Conservation (phyloP, 164 flowering plant species). For the Pachysandra terminalis region DNA sequence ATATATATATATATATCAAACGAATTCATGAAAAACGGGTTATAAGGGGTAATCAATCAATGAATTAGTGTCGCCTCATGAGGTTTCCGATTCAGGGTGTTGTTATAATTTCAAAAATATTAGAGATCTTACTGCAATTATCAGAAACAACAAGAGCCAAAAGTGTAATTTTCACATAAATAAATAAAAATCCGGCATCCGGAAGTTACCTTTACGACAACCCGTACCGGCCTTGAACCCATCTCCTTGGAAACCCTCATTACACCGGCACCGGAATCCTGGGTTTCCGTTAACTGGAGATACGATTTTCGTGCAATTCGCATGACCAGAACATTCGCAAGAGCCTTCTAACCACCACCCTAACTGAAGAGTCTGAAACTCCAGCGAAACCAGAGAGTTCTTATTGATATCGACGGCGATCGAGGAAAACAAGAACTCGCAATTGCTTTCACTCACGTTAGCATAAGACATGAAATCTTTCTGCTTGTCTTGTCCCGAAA, state of each 20-base stretch:
- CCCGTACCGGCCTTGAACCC: conserved; percentile 54
- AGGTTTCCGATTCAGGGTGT: too few species aligned
- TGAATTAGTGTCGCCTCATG: too few species aligned
- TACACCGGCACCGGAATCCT: conserved; percentile 55
- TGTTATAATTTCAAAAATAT: too few species aligned
- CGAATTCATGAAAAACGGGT: too few species aligned
- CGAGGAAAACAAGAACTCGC: conserved; percentile 42
- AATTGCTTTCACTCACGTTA: conserved; percentile 17
- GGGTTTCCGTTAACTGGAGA: conserved; percentile 18
- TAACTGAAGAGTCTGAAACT: conserved; percentile 42
- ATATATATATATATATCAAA: too few species aligned
- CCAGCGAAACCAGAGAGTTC: conserved; percentile 36
- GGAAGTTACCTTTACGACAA: conserved; percentile 58
- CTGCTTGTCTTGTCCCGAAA: conserved; percentile 14
- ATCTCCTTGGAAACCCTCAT: conserved; percentile 57
- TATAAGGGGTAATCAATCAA: too few species aligned
- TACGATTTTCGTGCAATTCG: conserved; percentile 27
- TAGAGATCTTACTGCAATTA: too few species aligned
- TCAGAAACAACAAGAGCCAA: too few species aligned
- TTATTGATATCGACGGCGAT: conserved; percentile 23
- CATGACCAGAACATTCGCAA: conserved; percentile 37
- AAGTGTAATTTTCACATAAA: too few species aligned
- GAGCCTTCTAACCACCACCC: conserved; percentile 71
- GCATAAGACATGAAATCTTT: conserved; percentile 20
- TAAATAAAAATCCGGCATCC: not conserved